phyloP scores from a whole-genome alignment of 805 yeast genomes.

The Kazachstania psychrophila region DNA sequence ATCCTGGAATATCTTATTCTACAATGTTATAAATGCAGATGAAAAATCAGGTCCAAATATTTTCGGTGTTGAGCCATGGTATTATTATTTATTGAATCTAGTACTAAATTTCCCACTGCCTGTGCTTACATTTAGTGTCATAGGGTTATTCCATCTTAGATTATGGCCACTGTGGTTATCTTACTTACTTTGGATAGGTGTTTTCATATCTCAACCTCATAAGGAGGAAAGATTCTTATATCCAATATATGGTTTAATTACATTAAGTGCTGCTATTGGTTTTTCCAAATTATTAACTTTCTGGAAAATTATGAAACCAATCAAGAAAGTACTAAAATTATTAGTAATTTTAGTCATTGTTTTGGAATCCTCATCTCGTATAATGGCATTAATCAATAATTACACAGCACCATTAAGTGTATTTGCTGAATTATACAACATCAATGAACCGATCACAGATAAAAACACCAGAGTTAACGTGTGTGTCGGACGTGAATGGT shows the following conservation, averaged over 20 bases:
- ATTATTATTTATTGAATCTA: slow-evolving; percentile 61
- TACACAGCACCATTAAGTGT: slow-evolving; percentile 67
- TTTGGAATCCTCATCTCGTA: slow-evolving; percentile 40
- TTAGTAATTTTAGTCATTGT: slow-evolving; percentile 10
- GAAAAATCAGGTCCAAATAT: slow-evolving; percentile 76
- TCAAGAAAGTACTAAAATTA: slow-evolving; percentile 12
- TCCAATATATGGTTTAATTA: slow-evolving; percentile 68
- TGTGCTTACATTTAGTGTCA: slow-evolving; percentile 22
- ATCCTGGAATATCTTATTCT: slow-evolving; percentile 71
- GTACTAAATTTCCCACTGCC: slow-evolving; percentile 60
- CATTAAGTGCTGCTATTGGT: slow-evolving; percentile 52
- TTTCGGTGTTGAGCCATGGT: slow-evolving; percentile 76
- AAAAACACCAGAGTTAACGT: slow-evolving; percentile 35
- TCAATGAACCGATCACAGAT: slow-evolving; percentile 10
- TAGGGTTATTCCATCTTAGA: slow-evolving; percentile 22
- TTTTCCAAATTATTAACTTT: slow-evolving; percentile 17
- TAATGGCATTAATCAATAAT: slow-evolving; percentile 50
- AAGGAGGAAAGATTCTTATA: slow-evolving; percentile 89
- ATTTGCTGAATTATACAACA: slow-evolving; percentile 31
- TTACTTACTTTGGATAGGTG: slow-evolving; percentile 51
- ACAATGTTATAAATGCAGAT: slow-evolving; percentile 64
- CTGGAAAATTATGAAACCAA: slow-evolving; percentile 6
- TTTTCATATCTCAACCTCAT: slow-evolving; percentile 73
- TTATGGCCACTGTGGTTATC: slow-evolving; percentile 38
- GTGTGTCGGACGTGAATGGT: slow-evolving; percentile 95